phyloP scores from a whole-genome alignment of 1,284 basidiomycete genomes.

The Ceratobasidium sp. region DNA sequence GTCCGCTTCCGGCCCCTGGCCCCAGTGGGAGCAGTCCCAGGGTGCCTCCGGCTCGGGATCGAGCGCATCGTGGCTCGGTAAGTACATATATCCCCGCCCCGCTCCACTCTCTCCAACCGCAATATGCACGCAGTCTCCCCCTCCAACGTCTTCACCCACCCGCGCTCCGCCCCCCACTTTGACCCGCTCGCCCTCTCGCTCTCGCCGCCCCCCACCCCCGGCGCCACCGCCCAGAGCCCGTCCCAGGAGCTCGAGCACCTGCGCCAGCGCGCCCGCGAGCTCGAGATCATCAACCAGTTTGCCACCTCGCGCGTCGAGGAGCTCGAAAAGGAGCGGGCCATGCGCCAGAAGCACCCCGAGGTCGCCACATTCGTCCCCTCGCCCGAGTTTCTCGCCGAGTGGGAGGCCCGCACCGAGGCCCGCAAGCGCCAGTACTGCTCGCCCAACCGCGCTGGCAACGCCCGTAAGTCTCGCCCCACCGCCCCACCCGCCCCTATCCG shows the following conservation, averaged over 20 bases:
- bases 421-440: conserved; percentile 42
- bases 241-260: conserved; percentile 40
- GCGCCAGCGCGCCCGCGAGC: conserved; percentile 38
- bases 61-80: conserved; percentile 44
- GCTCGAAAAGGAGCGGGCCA: conserved; percentile 27
- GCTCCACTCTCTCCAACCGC: conserved; percentile 8
- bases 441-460: conserved; percentile 43
- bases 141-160: conserved; percentile 43
- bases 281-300: conserved; percentile 42
- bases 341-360: background rate
- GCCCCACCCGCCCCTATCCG: conserved; percentile 43
- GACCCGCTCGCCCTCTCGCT: conserved; percentile 31
- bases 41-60: conserved; percentile 39
- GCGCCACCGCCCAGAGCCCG: conserved; percentile 21
- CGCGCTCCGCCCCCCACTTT: conserved; percentile 29
- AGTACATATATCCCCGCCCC: conserved; percentile 37
- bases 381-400: conserved; percentile 22
- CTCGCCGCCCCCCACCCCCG: conserved; percentile 35
- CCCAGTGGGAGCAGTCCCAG: conserved; percentile 44
- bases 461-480: conserved; percentile 39
- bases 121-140: conserved; percentile 43
- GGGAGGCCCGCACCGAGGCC: conserved; percentile 38
- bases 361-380: background rate
- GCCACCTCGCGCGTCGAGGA: conserved; percentile 40
- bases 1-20: conserved; percentile 30